Conservation (phyloP, 1,284 basidiomycete species). For the Ceratobasidium sp. region DNA sequence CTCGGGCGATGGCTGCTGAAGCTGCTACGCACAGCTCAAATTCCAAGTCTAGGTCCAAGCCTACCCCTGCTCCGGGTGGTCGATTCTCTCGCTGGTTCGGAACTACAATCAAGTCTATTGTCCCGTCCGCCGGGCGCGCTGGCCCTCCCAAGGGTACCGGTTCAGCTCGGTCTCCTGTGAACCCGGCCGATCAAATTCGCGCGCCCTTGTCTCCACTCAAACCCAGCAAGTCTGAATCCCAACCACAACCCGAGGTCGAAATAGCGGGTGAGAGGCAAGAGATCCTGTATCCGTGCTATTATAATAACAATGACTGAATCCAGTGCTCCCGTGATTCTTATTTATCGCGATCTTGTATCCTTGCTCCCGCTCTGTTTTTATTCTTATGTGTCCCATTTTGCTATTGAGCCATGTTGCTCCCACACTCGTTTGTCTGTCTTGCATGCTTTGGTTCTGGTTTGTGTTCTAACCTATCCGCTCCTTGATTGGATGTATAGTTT, state of each 20-base stretch:
- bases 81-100: constrained; percentile 34
- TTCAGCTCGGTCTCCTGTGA: background rate
- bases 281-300: constrained; percentile 38
- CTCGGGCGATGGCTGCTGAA: background rate
- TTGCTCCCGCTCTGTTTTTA: background rate
- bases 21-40: no score
- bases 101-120: constrained; percentile 28
- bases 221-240: background rate
- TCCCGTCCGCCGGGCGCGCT: background rate
- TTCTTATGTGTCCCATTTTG: no score
- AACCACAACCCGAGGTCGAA: background rate
- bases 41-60: background rate
- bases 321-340: background rate
- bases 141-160: background rate
- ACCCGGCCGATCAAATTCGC: background rate
- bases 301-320: constrained; percentile 32
- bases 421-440: no score
- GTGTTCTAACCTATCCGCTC: no score
- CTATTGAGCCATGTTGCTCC: no score
- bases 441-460: no score
- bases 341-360: background rate
- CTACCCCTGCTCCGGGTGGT: background rate
- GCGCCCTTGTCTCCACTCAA: background rate
- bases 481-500: no score
- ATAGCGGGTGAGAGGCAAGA: constrained; percentile 7